phyloP scores from a whole-genome alignment of 2,329 filamentous ascomycete species.

The Trichophyton equinum region DNA sequence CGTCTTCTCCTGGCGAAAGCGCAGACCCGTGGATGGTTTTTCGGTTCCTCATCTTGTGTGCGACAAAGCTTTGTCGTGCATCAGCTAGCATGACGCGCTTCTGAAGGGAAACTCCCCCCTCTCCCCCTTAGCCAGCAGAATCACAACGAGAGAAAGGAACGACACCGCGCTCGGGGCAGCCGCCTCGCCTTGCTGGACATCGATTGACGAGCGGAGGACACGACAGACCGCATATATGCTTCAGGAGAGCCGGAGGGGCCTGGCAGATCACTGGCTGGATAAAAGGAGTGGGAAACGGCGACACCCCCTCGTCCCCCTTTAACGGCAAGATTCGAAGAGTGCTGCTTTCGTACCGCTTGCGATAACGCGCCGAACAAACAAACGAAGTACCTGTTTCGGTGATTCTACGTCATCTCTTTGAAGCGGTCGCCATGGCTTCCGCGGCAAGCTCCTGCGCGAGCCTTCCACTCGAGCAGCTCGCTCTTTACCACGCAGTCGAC shows the following conservation, averaged over 20 bases:
- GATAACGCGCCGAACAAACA: not conserved
- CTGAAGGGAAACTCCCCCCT: not conserved
- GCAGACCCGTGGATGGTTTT: not conserved
- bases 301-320: not conserved
- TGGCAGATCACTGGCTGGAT: not conserved
- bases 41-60: not conserved
- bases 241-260: not conserved
- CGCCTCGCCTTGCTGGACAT: not conserved
- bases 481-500: slow-evolving; percentile 81
- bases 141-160: not conserved
- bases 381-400: not conserved
- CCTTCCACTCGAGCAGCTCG: slow-evolving; percentile 67
- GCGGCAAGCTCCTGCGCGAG: slow-evolving; percentile 62
- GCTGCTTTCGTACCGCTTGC: not conserved
- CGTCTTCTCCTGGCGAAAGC: not conserved
- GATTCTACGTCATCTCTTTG: not conserved
- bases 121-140: not conserved
- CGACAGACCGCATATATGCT: not conserved
- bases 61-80: not conserved
- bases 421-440: slow-evolving; percentile 57
- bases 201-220: not conserved
- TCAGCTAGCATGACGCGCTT: not conserved
- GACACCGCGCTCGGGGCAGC: not conserved
- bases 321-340: not conserved
- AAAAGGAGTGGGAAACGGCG: not conserved